A percentile compares a stretch with the other conserved stretches of the same genome.
Conservation (phyloP, 2,329 filamentous ascomycete genomes). For the Curvularia sp. region DNA sequence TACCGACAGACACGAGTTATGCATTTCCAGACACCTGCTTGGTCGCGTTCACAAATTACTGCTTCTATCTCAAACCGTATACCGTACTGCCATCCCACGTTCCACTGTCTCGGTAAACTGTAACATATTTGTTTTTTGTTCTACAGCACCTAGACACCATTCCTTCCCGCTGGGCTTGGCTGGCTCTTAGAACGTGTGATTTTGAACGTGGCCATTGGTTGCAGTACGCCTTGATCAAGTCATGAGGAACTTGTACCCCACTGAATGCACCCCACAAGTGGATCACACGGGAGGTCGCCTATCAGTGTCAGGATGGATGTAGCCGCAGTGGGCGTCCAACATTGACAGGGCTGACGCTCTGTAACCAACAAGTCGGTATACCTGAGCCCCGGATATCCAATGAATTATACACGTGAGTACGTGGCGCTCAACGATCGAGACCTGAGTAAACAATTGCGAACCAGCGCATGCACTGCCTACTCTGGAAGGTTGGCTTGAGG, state of each 20-base stretch:
- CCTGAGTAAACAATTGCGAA: constrained; percentile 2
- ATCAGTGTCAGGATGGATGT: constrained; percentile 7
- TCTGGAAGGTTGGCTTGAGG: constrained; percentile 5
- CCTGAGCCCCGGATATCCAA: constrained; percentile 23
- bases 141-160: background rate
- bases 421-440: constrained; percentile 6
- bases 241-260: constrained; percentile 7
- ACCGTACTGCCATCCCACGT: constrained; percentile 7
- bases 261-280: constrained; percentile 10
- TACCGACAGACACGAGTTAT: background rate
- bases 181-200: constrained; percentile 14
- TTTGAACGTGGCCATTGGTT: constrained; percentile 19
- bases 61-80: background rate
- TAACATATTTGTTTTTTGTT: constrained; percentile 6
- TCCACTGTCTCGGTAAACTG: background rate
- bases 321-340: constrained; percentile 12
- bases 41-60: background rate
- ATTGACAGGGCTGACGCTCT: constrained; percentile 6
- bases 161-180: background rate
- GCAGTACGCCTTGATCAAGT: background rate
- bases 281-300: constrained; percentile 19
- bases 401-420: constrained; percentile 29
- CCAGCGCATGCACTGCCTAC: background rate
- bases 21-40: background rate
- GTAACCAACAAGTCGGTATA: constrained; percentile 22